Evolutionary conservation across 495 filamentous ascomycete species (phyloP).

Genomic region (Penicillium alfredii): DNA sequence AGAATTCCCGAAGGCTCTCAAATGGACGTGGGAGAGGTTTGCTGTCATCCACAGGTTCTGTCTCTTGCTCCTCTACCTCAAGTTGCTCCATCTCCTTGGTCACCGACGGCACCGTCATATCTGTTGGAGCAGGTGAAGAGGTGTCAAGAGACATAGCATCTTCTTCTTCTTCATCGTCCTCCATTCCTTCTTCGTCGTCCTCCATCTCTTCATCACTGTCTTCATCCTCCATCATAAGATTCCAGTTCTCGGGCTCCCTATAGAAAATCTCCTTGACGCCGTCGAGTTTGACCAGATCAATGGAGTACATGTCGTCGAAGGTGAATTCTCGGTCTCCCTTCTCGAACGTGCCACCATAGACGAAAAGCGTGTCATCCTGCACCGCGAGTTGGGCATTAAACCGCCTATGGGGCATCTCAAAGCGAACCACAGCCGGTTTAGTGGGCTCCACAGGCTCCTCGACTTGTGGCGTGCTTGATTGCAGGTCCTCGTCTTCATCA

Average conservation of each 20-base stretch:
- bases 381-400: conserved; percentile 89
- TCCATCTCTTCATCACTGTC: conserved; percentile 65
- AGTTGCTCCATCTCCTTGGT: conserved; percentile 58
- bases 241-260: conserved; percentile 79
- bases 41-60: conserved; percentile 40
- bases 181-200: conserved; percentile 62
- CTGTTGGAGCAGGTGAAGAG: conserved; percentile 31
- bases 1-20: conserved; percentile 88
- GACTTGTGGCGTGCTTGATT: conserved; percentile 29
- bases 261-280: conserved; percentile 86
- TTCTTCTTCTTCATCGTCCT: conserved; percentile 39
- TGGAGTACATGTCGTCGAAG: conserved; percentile 87
- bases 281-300: conserved; percentile 87
- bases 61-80: conserved; percentile 50
- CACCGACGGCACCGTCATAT: conserved; percentile 33
- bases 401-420: conserved; percentile 77
- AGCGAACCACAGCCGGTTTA: conserved; percentile 46
- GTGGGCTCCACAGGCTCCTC: conserved; percentile 48
- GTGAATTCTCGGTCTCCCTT: conserved; percentile 91
- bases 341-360: conserved; percentile 92
- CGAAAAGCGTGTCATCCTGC: conserved; percentile 85
- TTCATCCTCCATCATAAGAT: conserved; percentile 59
- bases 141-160: conserved; percentile 40
- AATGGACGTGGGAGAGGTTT: conserved; percentile 68
- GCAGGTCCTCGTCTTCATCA: conserved; percentile 52